These are phyloP conservation scores for Hysterium pulicare DNA, from an alignment of 2,329 filamentous ascomycete genomes.

Conservation along the genomic window DNA sequence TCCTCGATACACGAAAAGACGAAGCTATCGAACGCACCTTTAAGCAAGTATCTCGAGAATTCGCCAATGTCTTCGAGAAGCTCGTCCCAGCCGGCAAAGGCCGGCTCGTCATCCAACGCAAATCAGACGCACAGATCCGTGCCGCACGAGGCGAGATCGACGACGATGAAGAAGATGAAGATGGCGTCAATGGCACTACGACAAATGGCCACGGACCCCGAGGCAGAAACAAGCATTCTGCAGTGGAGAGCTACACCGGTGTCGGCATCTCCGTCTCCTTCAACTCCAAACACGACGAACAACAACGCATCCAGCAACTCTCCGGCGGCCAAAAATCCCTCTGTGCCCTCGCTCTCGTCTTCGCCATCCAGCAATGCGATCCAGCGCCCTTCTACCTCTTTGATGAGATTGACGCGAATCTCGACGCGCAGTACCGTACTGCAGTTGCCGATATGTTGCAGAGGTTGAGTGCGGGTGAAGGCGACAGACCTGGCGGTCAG, in stretches of 20 bases:
- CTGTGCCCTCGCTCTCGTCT: constrained; percentile 94
- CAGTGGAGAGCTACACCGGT: constrained; percentile 93
- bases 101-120: constrained; percentile 86
- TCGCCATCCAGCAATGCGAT: constrained; percentile 97
- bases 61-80: constrained; percentile 88
- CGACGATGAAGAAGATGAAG: constrained; percentile 50
- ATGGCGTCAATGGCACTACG: constrained; percentile 39
- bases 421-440: constrained; percentile 96
- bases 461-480: constrained; percentile 42
- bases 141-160: constrained; percentile 65
- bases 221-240: constrained; percentile 12
- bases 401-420: constrained; percentile 96
- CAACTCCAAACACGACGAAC: constrained; percentile 97
- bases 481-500: constrained; percentile 57
- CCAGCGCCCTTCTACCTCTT: constrained; percentile 99
- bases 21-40: constrained; percentile 98
- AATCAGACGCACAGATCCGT: constrained; percentile 65
- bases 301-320: constrained; percentile 95
- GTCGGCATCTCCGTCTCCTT: constrained; percentile 97
- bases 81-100: constrained; percentile 92
- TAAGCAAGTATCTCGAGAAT: constrained; percentile 94
- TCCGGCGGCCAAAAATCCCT: constrained; percentile 97
- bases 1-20: constrained; percentile 92
- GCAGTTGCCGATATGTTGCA: constrained; percentile 88
- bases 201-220: constrained; percentile 4